These are phyloP conservation scores for Immersiella caudata DNA, from an alignment of 495 filamentous ascomycete genomes.

Conservation along the genomic window DNA sequence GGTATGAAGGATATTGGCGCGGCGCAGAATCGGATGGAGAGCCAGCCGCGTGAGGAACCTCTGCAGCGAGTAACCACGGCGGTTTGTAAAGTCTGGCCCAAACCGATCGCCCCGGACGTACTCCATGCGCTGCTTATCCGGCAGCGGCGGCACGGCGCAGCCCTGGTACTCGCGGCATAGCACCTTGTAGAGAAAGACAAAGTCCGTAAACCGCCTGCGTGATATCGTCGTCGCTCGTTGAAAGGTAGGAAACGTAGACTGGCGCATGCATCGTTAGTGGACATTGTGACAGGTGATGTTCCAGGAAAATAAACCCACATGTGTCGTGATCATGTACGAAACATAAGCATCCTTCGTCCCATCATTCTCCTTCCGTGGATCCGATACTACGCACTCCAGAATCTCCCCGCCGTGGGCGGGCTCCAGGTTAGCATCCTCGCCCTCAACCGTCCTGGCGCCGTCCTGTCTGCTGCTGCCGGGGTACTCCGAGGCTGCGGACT, in stretches of 20 bases:
- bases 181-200: constrained; percentile 93
- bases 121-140: constrained; percentile 98
- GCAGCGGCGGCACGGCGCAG: constrained; percentile 90
- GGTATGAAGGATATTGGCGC: constrained; percentile 74
- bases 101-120: constrained; percentile 97
- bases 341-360: constrained; percentile 98
- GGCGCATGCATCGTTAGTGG: constrained; percentile 13
- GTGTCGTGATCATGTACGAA: constrained; percentile 89
- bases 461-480: constrained; percentile 26
- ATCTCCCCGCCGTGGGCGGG: constrained; percentile 73
- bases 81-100: constrained; percentile 87
- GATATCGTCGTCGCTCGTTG: constrained; percentile 74
- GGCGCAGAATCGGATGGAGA: constrained; percentile 87
- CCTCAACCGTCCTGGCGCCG: constrained; percentile 28
- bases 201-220: constrained; percentile 93
- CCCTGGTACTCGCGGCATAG: constrained; percentile 84
- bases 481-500: constrained; percentile 24
- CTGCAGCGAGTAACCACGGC: constrained; percentile 86
- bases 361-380: constrained; percentile 89
- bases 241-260: constrained; percentile 95
- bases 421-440: constrained; percentile 45
- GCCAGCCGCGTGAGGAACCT: constrained; percentile 87
- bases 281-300: background rate
- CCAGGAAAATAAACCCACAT: constrained; percentile 57
- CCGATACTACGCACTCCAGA: constrained; percentile 79